Evolutionary conservation across 371 early-diverging fungal genomes (phyloP), one percentile per base, ranked within the genome.

Genomic region (Circinella minor): DNA sequence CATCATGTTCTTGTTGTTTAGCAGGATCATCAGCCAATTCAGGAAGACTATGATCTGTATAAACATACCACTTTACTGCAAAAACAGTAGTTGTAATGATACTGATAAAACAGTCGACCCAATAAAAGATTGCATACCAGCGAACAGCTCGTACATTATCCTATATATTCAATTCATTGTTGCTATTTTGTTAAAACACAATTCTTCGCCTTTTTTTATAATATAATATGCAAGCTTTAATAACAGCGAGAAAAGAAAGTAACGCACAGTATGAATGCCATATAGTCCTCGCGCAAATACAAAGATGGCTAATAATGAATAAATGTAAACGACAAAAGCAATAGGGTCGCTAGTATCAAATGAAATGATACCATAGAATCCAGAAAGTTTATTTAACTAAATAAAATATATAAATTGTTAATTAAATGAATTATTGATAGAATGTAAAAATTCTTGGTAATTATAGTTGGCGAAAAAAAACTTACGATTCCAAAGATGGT

Each of bases 401-500:
- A 17, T 13, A 34, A 64, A 2, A 36, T 4, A 27, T 46, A 0
- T 4, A 0, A 47, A 57, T 59, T 36, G 14, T 51, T 51, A 15
- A 5, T 51, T 4, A 27, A 57, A 0, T 4, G 1, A 47, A 57
- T 59, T 36, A 18, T 49, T 49, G 49, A 4, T 49, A 51, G 51
- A 13, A 51, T 51, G 14, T 51, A 51, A 47, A 47, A 47, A 47
- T 47, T 27, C 27, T 27, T 27, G 27, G 2, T 2, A 2, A 27
- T 27, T 27, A 27, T 27, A 27, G 27, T 27, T 27, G 27, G 27
- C 27, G 27, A 27, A 2, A 27, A 27, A 27, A 14, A 9, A 69
- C 76, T 82, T 75, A 82, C 82, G 51, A 82, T 78, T 18, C 82
- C 82, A 71, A 82, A 73, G 69, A 80, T 78, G 61, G 77, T 80